Percentiles rank a stretch among this genome's conserved stretches.
phyloP scores from a whole-genome alignment of 345 rosid genomes.

The Chamaenerion angustifolium region DNA sequence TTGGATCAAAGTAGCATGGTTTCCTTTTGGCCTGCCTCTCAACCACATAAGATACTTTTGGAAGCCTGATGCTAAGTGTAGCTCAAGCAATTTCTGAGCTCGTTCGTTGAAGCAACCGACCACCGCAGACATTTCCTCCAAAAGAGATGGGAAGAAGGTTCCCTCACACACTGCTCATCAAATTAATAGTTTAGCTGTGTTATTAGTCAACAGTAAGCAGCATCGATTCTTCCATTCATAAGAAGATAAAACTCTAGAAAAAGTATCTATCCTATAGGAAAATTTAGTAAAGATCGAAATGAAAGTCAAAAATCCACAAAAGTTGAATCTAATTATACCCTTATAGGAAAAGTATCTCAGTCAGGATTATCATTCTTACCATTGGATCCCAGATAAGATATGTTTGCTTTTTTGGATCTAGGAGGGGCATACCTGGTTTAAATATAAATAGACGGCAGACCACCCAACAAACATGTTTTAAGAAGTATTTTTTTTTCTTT shows the following conservation, averaged over 20 bases:
- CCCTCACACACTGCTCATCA: conserved; percentile 61
- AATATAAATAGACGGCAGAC: too few species aligned
- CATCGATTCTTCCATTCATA: not conserved
- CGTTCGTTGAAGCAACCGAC: conserved; percentile 72
- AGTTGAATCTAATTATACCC: too few species aligned
- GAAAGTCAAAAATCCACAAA: too few species aligned
- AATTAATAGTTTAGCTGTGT: not conserved
- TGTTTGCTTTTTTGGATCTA: too few species aligned
- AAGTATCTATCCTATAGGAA: too few species aligned
- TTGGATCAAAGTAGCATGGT: conserved; percentile 48
- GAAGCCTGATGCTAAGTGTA: conserved; percentile 75
- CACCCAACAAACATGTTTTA: too few species aligned
- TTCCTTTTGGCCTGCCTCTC: conserved; percentile 34
- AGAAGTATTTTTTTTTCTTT: too few species aligned
- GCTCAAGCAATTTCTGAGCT: conserved; percentile 74
- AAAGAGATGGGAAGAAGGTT: conserved; percentile 83
- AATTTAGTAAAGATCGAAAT: too few species aligned
- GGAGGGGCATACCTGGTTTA: too few species aligned
- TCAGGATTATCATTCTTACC: too few species aligned
- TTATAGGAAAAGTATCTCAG: too few species aligned
- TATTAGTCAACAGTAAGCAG: not conserved
- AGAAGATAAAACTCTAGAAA: not conserved
- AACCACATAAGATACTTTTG: conserved; percentile 59
- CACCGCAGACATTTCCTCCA: conserved; percentile 64
- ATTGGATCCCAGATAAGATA: too few species aligned